A percentile compares a stretch with the other conserved stretches of the same genome.
Evolutionary conservation across 2,329 filamentous ascomycete species (phyloP).

Genomic region (Aspergillus spinulosporus): DNA sequence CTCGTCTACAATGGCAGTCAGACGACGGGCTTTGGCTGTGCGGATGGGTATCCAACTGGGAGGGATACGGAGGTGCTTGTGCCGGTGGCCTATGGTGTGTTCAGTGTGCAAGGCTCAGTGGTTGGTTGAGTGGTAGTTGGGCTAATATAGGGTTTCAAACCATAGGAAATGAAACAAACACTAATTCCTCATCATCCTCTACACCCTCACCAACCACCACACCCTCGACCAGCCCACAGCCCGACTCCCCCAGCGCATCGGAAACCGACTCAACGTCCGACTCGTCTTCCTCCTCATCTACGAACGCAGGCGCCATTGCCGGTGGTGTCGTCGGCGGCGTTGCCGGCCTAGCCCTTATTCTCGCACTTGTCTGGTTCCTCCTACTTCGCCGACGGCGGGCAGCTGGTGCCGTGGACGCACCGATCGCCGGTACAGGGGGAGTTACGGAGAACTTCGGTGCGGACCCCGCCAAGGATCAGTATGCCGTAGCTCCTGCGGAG

Average conservation of each 20-base stretch:
- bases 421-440: no score
- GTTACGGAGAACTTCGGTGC: not conserved
- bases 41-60: not conserved
- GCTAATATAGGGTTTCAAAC: not conserved
- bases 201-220: not conserved
- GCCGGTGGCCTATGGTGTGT: not conserved
- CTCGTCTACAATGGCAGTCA: not conserved
- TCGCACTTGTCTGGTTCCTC: not conserved
- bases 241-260: not conserved
- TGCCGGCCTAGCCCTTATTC: not conserved
- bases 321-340: constrained; percentile 7
- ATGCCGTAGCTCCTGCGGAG: not conserved
- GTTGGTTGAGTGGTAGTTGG: not conserved
- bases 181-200: no score
- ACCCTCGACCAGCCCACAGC: not conserved
- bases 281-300: not conserved
- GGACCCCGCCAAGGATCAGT: not conserved
- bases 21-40: not conserved
- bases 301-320: constrained; percentile 2
- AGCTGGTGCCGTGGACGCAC: no score
- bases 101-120: not conserved
- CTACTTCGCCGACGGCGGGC: not conserved
- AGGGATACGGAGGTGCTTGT: not conserved
- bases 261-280: not conserved
- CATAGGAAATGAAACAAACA: no score